Conservation (phyloP, 352 stramenopile genomes). For the Globisporangium cylindrosporum region DNA sequence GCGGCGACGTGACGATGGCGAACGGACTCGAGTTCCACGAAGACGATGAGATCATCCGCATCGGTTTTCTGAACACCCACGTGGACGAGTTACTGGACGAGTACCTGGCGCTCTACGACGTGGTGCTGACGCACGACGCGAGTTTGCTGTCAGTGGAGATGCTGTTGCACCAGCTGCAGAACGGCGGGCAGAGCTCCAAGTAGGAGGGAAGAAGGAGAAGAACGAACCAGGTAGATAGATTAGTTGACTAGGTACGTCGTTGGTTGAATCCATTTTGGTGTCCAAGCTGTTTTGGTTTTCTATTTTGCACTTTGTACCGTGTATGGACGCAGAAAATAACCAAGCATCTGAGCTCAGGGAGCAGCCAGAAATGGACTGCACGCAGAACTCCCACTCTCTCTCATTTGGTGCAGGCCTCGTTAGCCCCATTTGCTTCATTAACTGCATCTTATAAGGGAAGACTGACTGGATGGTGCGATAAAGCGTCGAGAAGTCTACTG, state of each 20-base stretch:
- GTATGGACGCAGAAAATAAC: neutral
- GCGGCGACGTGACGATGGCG: slow-evolving; percentile 50
- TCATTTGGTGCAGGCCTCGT: neutral
- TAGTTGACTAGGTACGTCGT: neutral
- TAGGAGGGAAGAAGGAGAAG: neutral
- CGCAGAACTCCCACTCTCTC: neutral
- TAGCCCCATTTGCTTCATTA: neutral
- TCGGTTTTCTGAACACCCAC: slow-evolving; percentile 72
- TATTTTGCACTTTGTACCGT: neutral
- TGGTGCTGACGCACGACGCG: slow-evolving; percentile 78
- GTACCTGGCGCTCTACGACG: slow-evolving; percentile 60
- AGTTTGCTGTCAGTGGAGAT: slow-evolving; percentile 59
- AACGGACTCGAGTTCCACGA: slow-evolving; percentile 37
- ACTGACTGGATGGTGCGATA: neutral
- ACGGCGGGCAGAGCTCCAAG: neutral
- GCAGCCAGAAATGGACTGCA: neutral
- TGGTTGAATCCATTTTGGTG: neutral
- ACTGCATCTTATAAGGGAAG: neutral
- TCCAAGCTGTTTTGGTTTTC: neutral
- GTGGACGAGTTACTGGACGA: slow-evolving; percentile 62
- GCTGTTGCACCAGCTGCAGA: slow-evolving; percentile 54
- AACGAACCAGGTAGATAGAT: neutral
- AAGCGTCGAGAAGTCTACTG: neutral
- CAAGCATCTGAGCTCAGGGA: neutral
- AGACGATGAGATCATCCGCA: slow-evolving; percentile 53